phyloP scores from a whole-genome alignment of 257 asterid genomes.

The Solanum lignicaule region DNA sequence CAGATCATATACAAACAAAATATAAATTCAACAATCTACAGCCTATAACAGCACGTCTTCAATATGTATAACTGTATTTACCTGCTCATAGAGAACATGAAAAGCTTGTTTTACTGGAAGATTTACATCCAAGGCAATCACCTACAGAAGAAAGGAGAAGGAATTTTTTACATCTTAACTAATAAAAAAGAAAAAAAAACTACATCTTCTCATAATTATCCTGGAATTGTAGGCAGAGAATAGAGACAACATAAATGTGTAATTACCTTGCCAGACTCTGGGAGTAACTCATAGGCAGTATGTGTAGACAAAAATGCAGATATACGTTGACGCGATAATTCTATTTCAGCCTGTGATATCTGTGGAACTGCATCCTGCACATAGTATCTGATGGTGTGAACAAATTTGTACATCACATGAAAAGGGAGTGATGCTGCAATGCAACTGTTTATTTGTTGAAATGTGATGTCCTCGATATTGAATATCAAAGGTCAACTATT shows the following conservation, averaged over 20 bases:
- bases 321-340: conserved; percentile 47
- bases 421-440: neutral
- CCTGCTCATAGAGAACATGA: conserved; percentile 77
- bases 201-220: neutral
- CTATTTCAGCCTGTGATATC: conserved; percentile 48
- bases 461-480: neutral
- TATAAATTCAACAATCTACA: neutral
- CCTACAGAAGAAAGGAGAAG: conserved; percentile 25
- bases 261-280: conserved; percentile 79
- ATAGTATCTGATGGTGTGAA: conserved; percentile 3
- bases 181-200: neutral
- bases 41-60: neutral
- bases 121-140: conserved; percentile 58
- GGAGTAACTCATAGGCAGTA: conserved; percentile 69
- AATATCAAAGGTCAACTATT: neutral
- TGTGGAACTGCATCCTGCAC: conserved; percentile 46
- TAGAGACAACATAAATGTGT: neutral
- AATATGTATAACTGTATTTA: conserved; percentile 9
- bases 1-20: neutral
- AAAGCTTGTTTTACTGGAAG: conserved; percentile 78
- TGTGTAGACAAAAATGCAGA: conserved; percentile 54
- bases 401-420: neutral
- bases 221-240: neutral
- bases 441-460: neutral
- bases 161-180: neutral